Evolutionary conservation across 805 yeast species (phyloP).

Genomic region (Myxozyma geophila): DNA sequence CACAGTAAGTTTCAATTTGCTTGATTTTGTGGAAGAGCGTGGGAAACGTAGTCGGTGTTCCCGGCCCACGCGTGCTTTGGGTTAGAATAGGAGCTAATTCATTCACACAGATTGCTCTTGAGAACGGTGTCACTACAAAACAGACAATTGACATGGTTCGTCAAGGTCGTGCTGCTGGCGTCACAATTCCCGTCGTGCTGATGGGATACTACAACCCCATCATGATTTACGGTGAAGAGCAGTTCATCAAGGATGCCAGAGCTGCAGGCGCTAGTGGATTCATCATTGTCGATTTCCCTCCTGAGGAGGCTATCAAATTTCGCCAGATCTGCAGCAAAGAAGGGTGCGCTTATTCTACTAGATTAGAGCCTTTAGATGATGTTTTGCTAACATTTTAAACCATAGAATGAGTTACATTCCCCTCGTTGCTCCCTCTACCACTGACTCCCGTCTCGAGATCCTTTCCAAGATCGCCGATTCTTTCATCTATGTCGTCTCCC

Average conservation of each 20-base stretch:
- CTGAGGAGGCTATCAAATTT: constrained; percentile 92
- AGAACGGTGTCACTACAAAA: constrained; percentile 76
- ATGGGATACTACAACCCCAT: constrained; percentile 99
- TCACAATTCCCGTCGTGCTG: constrained; percentile 82
- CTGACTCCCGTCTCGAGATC: constrained; percentile 80
- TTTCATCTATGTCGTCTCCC: constrained; percentile 92
- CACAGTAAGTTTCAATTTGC: constrained; percentile 45
- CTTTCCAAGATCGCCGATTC: constrained; percentile 90
- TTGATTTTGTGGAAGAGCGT: neutral
- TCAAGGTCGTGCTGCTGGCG: constrained; percentile 79
- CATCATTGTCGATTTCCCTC: constrained; percentile 94
- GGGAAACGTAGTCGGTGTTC: neutral
- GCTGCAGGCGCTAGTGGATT: constrained; percentile 94
- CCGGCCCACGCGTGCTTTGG: neutral
- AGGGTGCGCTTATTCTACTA: constrained; percentile 42
- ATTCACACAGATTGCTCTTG: constrained; percentile 58
- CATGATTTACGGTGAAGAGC: constrained; percentile 83
- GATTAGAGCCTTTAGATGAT: no score
- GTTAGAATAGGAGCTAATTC: neutral
- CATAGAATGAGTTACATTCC: constrained; percentile 79
- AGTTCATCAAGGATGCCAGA: constrained; percentile 76
- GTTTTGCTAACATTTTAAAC: neutral
- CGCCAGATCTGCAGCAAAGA: constrained; percentile 69
- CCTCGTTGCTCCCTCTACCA: constrained; percentile 94
- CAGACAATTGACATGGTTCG: constrained; percentile 71